Conservation (phyloP, 169 alveolate species). For the Cryptosporidium baileyi region DNA sequence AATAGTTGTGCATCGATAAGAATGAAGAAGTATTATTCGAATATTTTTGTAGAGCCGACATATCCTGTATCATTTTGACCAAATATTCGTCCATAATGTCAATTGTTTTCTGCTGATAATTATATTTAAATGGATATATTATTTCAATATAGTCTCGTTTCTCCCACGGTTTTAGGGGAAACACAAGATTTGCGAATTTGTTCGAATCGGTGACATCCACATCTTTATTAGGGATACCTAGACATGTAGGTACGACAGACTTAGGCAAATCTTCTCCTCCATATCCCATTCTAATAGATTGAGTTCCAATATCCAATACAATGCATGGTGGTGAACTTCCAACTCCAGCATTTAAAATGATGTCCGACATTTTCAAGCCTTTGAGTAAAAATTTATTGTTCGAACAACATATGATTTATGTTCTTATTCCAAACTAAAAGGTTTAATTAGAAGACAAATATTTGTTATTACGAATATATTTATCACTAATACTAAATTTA, state of each 20-base stretch:
- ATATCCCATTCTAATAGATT: constrained; percentile 45
- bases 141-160: constrained; percentile 62
- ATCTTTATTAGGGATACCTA: constrained; percentile 39
- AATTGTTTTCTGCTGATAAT: constrained; percentile 16
- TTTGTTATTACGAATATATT: too few relatives aligned
- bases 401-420: too few relatives aligned
- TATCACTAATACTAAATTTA: too few relatives aligned
- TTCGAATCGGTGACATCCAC: constrained; percentile 13
- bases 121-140: constrained; percentile 20
- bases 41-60: constrained; percentile 12
- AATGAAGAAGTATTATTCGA: constrained; percentile 10
- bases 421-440: too few relatives aligned
- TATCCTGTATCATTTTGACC: constrained; percentile 13
- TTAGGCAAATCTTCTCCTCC: constrained; percentile 67
- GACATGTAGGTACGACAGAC: constrained; percentile 18
- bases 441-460: too few relatives aligned
- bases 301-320: constrained; percentile 59
- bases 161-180: constrained; percentile 70
- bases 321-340: constrained; percentile 2
- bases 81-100: constrained; percentile 42
- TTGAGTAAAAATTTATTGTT: too few relatives aligned
- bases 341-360: neutral
- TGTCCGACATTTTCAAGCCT: neutral
- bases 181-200: constrained; percentile 3
- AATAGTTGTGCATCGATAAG: constrained; percentile 1